These are phyloP conservation scores for Bertia moriformis DNA, from an alignment of 2,329 filamentous ascomycete species.

Conservation along the genomic window DNA sequence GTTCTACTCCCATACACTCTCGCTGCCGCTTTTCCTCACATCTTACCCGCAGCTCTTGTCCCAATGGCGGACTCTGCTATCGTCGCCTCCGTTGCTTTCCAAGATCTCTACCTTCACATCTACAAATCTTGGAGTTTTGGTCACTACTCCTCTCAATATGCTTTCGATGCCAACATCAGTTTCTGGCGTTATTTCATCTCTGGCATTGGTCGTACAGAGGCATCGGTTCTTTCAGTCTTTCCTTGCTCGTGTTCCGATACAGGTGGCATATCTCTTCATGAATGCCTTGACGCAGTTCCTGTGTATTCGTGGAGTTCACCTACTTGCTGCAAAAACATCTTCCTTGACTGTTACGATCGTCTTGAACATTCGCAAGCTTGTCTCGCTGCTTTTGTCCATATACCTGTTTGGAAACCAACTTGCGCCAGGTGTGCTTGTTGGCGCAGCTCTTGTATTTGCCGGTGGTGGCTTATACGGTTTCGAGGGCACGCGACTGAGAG, in stretches of 20 bases:
- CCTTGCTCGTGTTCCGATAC: neutral
- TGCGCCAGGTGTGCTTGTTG: neutral
- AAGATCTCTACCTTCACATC: neutral
- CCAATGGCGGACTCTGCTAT: neutral
- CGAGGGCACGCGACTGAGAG: neutral
- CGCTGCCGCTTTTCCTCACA: neutral
- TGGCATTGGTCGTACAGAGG: neutral
- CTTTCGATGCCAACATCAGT: neutral
- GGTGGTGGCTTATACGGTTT: neutral
- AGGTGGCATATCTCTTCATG: neutral
- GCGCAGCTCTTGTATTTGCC: neutral
- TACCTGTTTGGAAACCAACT: constrained; percentile 1
- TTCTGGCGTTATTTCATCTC: no score
- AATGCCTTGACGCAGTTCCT: neutral
- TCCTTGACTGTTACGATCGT: neutral
- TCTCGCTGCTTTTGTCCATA: neutral
- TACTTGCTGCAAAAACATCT: neutral
- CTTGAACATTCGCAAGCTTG: constrained; percentile 1
- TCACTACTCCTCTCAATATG: neutral
- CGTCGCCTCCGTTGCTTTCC: neutral
- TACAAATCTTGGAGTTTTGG: neutral
- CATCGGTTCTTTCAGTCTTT: neutral
- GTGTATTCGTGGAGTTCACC: neutral
- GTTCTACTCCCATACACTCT: neutral
- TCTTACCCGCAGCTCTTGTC: neutral